phyloP scores from a whole-genome alignment of 2,329 filamentous ascomycete genomes.

The Bisporella sp. region DNA sequence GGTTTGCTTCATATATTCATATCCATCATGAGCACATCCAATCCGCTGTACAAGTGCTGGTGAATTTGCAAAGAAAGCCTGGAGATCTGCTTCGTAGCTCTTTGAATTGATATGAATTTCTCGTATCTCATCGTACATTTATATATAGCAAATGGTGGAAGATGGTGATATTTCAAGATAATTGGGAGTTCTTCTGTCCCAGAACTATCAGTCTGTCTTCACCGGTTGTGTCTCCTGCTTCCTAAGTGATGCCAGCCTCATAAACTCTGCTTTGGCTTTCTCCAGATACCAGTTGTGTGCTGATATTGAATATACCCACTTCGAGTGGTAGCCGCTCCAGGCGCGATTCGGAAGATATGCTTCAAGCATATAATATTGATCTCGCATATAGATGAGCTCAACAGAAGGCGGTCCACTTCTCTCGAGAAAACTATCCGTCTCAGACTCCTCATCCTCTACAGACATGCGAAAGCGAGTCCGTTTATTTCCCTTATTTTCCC shows the following conservation, averaged over 20 bases:
- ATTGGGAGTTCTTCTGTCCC: too few species aligned
- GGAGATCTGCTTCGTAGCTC: too few species aligned
- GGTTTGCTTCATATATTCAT: too few species aligned
- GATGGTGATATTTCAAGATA: too few species aligned
- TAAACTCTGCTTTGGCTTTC: not conserved
- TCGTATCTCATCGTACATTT: too few species aligned
- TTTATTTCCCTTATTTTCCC: conserved; percentile 40
- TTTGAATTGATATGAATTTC: too few species aligned
- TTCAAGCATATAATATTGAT: conserved; percentile 53
- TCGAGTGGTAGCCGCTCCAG: conserved; percentile 32
- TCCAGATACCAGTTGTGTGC: not conserved
- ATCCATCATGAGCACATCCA: too few species aligned
- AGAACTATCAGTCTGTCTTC: too few species aligned
- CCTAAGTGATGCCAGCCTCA: not conserved
- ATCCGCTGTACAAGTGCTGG: too few species aligned
- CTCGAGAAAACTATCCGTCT: conserved; percentile 43
- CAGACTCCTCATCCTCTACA: conserved; percentile 35
- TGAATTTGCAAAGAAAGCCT: too few species aligned
- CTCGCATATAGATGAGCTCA: conserved; percentile 47
- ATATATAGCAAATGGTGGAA: too few species aligned
- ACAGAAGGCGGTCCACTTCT: conserved; percentile 42
- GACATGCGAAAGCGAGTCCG: conserved; percentile 39
- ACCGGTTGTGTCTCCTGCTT: not conserved
- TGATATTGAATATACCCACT: not conserved
- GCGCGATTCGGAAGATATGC: conserved; percentile 49